These are phyloP conservation scores for Petasospora fabianii DNA, from an alignment of 1,139 yeast species.

Conservation along the genomic window DNA sequence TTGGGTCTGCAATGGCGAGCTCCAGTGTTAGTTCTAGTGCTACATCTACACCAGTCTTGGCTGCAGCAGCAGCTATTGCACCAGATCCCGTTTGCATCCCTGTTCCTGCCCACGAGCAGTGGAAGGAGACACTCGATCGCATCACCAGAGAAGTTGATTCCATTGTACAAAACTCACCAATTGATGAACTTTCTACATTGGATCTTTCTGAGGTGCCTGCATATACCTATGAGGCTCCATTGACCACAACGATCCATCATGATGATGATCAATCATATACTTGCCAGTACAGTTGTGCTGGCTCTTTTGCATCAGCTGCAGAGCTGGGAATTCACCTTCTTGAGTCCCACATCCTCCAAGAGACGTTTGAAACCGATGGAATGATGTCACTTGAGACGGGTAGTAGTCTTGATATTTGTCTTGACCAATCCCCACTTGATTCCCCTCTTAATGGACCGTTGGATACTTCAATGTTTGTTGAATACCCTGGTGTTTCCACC, in stretches of 20 bases:
- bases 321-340: constrained; percentile 11
- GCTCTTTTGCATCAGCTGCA: neutral
- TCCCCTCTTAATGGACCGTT: neutral
- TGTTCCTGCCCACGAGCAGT: constrained; percentile 2
- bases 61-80: too few species aligned
- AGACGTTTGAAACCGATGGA: constrained; percentile 2
- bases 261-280: neutral
- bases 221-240: constrained; percentile 4
- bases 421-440: neutral
- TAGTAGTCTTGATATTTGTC: neutral
- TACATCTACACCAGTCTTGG: too few species aligned
- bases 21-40: too few species aligned
- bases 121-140: constrained; percentile 8
- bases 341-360: constrained; percentile 6
- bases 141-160: constrained; percentile 10
- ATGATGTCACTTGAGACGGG: neutral
- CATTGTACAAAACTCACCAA: constrained; percentile 8
- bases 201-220: constrained; percentile 5
- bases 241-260: neutral
- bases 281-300: constrained; percentile 7
- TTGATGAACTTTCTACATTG: constrained; percentile 6
- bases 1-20: too few species aligned
- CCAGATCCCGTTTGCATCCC: too few species aligned
- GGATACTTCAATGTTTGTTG: neutral
- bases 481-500: neutral